Evolutionary conservation across 805 yeast species (phyloP), one percentile per base, ranked within the genome.

Genomic region (Ogataea paraovalis): DNA sequence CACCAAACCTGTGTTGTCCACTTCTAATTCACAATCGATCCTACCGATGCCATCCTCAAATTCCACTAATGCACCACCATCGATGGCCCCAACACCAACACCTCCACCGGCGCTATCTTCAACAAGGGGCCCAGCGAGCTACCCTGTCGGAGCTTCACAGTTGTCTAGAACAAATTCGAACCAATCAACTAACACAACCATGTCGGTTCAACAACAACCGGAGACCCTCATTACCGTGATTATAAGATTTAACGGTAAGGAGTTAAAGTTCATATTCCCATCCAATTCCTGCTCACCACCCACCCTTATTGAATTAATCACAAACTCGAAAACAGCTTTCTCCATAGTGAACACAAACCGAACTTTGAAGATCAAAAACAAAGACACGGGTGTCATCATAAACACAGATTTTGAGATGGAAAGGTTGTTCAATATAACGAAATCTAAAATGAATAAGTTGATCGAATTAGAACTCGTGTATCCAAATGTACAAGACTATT

Each of bases 301-400:
- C 2, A 83, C 94, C 0, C 68, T 83, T 36, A 59, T 75, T 25
- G 98, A 91, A 65, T 67, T 91, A n/a, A 57, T 89, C 12, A 87
- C 85, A 47, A 90, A 89, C 61, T 89, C 88, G 14, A 80, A 79
- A 46, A 71, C 75, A 43, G 86, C 91, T 21, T 91, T 91, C 64
- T 75, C 78, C n/a, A 76, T 82, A 28, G 66, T 71, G 14, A 65
- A 65, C 45, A 56, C 62, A 19, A 60, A 61, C 21, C 52, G 66
- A 39, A 63, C 68, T 12, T 55, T 75, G 19, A 65, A 68, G 27
- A 60, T 75, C 10, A 58, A 66, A 47, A 62, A 73, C 55, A 43
- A 54, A 22, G 61, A 57, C 30, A 59, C 64, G 28, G 55, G 60
- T 46, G 48, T 54, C 4, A 54, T 70, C 9, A 50, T 79, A 14